phyloP scores from a whole-genome alignment of 1,139 yeast species.

The Yamadazyma atmosphaerica region DNA sequence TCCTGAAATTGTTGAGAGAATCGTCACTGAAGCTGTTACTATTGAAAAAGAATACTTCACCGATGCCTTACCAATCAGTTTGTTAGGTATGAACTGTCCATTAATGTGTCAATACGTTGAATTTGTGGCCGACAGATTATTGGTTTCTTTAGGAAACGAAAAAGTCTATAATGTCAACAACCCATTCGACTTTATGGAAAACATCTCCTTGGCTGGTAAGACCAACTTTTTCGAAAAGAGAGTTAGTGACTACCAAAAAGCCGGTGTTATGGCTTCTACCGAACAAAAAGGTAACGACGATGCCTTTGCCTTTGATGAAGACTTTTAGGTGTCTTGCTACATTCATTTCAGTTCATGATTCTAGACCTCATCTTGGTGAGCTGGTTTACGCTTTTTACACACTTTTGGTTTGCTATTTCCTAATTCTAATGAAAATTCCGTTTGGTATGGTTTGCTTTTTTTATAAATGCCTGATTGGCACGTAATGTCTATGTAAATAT shows the following conservation, averaged over 20 bases:
- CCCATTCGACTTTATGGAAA: constrained; percentile 99
- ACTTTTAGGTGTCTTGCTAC: constrained; percentile 30
- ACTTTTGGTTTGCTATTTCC: not conserved
- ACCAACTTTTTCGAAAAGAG: constrained; percentile 99
- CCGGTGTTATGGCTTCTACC: constrained; percentile 84
- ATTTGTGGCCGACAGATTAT: constrained; percentile 93
- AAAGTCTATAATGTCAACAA: constrained; percentile 84
- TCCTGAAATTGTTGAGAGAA: constrained; percentile 71
- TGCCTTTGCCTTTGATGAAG: constrained; percentile 50
- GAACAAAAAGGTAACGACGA: constrained; percentile 27
- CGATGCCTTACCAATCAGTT: constrained; percentile 87
- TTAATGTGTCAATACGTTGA: constrained; percentile 98
- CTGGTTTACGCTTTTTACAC: not conserved
- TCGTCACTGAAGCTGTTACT: constrained; percentile 91
- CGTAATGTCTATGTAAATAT: constrained; percentile 14
- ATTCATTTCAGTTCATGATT: not conserved
- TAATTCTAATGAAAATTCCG: constrained; percentile 3
- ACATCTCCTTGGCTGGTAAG: constrained; percentile 95
- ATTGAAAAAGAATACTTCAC: constrained; percentile 94
- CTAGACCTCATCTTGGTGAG: no score
- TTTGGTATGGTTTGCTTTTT: constrained; percentile 2
- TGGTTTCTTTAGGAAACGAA: constrained; percentile 85
- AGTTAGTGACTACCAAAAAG: constrained; percentile 98
- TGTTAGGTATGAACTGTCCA: constrained; percentile 89
- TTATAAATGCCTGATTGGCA: not conserved